Base-by-base conservation (phyloP, 495 filamentous ascomycete genomes). In the Peziza echinospora region DNA sequence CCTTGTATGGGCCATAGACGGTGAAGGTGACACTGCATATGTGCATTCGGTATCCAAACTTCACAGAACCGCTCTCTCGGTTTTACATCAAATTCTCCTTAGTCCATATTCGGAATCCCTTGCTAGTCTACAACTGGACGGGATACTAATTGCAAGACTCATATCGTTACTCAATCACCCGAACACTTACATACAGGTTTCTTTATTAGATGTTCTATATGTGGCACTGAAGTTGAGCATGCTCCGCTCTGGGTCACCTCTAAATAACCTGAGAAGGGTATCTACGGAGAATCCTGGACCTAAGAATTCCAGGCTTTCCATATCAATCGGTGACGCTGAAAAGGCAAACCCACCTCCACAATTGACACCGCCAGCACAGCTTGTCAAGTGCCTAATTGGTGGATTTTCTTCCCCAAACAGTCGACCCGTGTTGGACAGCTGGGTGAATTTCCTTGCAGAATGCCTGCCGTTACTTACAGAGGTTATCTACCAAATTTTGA, bases 381-480 rank as follows among this genome's bases (percentile, higher is more conserved):
- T 97, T 24, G 62, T 96, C 8, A 81, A 82, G 46, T 92, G 83
- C 56, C 71, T 99, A 28, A 71, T 82, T 24, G 74, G 73, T 37
- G 89, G 83, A 4, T 80, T 99, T 49, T 74, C 82, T 43, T 80
- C 84, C 13, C 56, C 68, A 10, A 78, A 70, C 44, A 84, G 80
- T 47, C 75, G 82, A 17, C 70, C 75, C 17, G 77, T 87, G 19
- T 66, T 99, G 25, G 84, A 94, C 49, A 82, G 80, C 51, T 99
- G 89, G 89, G 74, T 93, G 19, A 67, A 71, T 26, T 80, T 99
- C 44, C 69, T 99, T n/a, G 71, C 75, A 17, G 78, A 85, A 59
- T 81, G 82, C 41, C 67, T 96, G 21, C 84, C 86, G 7, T 62
- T 93, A 2, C 87, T 86, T 62, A 71, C 76, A 1, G 75, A 76